A percentile compares a stretch with the other conserved stretches of the same genome.
These are phyloP conservation scores for Cercospora sp. DNA, from an alignment of 2,329 filamentous ascomycete species.

Conservation along the genomic window DNA sequence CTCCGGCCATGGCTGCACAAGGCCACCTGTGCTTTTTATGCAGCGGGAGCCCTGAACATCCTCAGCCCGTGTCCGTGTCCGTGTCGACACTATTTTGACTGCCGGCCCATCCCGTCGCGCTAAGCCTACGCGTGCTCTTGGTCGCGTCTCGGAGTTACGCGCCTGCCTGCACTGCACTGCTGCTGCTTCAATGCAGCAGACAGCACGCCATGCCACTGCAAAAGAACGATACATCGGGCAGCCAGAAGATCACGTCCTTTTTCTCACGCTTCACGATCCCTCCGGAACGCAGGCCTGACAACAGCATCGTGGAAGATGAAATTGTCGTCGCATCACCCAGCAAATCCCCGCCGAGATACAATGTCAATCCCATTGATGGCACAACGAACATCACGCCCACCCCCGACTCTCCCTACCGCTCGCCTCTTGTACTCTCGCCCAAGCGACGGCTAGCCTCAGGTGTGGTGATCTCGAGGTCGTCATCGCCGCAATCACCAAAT, in stretches of 20 bases:
- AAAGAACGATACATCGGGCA: constrained; percentile 4
- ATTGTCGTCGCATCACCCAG: constrained; percentile 31
- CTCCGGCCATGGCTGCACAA: neutral
- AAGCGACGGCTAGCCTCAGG: constrained; percentile 15
- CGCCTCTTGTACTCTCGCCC: constrained; percentile 12
- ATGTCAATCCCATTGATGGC: constrained; percentile 20
- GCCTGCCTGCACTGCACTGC: neutral
- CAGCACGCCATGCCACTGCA: constrained; percentile 15
- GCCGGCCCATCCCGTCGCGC: neutral
- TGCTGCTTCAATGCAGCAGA: neutral
- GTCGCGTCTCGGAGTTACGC: neutral
- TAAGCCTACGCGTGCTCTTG: neutral
- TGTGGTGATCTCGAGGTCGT: constrained; percentile 8
- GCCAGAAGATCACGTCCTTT: constrained; percentile 46
- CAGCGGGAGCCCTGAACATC: neutral
- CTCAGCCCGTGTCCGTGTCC: neutral
- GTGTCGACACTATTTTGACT: neutral
- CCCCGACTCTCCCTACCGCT: constrained; percentile 22
- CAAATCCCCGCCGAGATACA: constrained; percentile 14
- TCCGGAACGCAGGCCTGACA: constrained; percentile 28
- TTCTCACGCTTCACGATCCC: constrained; percentile 46
- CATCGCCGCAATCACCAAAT: constrained; percentile 10
- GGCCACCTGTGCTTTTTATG: neutral
- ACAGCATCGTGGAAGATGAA: constrained; percentile 30
- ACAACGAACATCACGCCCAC: constrained; percentile 20